Evolutionary conservation across 768 basidiomycete species (phyloP), one percentile per base, ranked within the genome.

Genomic region (Agaricus blazei): DNA sequence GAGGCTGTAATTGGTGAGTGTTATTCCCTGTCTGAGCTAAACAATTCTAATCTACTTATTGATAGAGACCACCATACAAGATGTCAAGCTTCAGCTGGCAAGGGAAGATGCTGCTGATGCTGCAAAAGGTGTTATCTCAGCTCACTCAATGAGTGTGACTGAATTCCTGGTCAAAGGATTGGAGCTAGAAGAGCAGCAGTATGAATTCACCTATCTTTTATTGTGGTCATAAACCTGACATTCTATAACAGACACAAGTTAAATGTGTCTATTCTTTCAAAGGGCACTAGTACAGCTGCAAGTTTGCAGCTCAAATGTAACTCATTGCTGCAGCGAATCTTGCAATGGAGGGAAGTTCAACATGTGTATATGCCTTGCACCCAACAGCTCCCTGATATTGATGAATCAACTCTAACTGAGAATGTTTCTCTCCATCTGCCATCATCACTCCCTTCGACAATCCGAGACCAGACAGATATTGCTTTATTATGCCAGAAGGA

Each of bases 111-210:
- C 48, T 27, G 48, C 23, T 12, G 49, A 60, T 14, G 48, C 3
- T 6, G 42, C 34, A 24, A 31, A 55, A 1, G 59, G 61, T 56
- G 19, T 48, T 44, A 26, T 58, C 50, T 36, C 56, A 51, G 9
- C 44, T 60, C 9, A 58, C 41, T 43, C 36, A 24, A 42, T 14
- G 9, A 23, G 8, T 36, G 34, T 51, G 14, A 12, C 40, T 11
- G 14, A 19, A 24, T 57, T 50, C 28, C 42, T 66, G 11, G 51
- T 51, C 4, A 51, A 41, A 6, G 60, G 60, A 6, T 38, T 65
- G 1, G 63, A 64, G 26, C 47, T 64, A 0, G 60, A 66, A 34
- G 55, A 54, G 19, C 58, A 63, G 41, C 62, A 63, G 65, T 66
- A 43, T 34, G 59, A 60, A 3, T 19, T 42, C 11, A 19, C 41